These are phyloP conservation scores for Neophaeococcomyces mojaviensis DNA, from an alignment of 2,329 filamentous ascomycete species.

Conservation along the genomic window DNA sequence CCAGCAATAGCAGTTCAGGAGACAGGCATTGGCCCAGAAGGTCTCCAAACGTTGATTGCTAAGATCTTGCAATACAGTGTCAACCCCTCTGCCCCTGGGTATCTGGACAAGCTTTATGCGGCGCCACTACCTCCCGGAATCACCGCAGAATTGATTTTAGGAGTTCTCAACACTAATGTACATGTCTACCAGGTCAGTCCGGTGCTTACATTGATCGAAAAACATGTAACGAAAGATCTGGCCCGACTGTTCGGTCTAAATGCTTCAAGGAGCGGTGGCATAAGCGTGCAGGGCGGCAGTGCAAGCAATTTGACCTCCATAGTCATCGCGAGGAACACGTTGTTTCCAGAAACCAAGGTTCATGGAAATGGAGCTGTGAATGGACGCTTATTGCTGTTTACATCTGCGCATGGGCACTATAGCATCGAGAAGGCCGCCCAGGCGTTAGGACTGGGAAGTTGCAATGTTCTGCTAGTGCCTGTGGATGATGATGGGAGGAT, in stretches of 20 bases:
- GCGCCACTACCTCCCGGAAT: constrained; percentile 82
- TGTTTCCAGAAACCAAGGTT: constrained; percentile 71
- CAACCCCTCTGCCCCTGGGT: constrained; percentile 98
- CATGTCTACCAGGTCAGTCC: constrained; percentile 95
- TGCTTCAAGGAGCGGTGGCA: constrained; percentile 61
- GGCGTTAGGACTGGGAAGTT: constrained; percentile 73
- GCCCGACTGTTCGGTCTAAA: constrained; percentile 70
- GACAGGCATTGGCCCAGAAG: constrained; percentile 58
- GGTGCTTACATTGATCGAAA: constrained; percentile 79
- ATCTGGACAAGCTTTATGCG: constrained; percentile 91
- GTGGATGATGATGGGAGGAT: constrained; percentile 69
- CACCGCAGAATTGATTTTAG: constrained; percentile 74
- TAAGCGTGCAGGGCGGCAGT: constrained; percentile 71
- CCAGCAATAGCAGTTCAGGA: constrained; percentile 43
- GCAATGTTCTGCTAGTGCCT: constrained; percentile 64
- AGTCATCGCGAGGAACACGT: constrained; percentile 75
- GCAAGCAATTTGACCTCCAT: constrained; percentile 80
- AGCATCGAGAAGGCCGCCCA: constrained; percentile 91
- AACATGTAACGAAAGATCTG: constrained; percentile 65
- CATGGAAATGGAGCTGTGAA: constrained; percentile 54
- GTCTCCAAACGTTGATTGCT: constrained; percentile 62
- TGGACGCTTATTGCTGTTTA: constrained; percentile 71
- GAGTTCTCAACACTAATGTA: constrained; percentile 83
- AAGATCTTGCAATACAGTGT: constrained; percentile 76
- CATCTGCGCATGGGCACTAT: constrained; percentile 85